Base-by-base conservation (phyloP, 164 flowering plant genomes). In the Kingdonia uniflora region DNA sequence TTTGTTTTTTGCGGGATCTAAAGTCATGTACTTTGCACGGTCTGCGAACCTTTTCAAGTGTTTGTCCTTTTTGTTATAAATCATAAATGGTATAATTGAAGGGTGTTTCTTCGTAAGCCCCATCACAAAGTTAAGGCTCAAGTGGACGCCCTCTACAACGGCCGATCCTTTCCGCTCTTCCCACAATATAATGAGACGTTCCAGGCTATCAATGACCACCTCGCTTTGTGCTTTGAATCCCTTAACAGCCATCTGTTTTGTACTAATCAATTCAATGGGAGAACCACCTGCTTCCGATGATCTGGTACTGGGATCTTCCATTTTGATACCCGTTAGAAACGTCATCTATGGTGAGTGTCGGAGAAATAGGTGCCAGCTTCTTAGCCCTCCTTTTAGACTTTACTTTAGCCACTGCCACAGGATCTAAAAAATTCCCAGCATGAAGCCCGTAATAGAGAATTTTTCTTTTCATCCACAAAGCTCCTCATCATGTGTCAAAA, bases 401-500 rank as follows among this genome's bases (percentile, higher is more conserved):
- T 3, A 90, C 90, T 72, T 81, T 77, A 22, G 96, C 83, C 73
- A 87, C 94, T 52, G 94, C 85, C 55, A 72, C 75, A 16, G 83
- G 94, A 71, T 85, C 94, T 65, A 87, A 65, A 56, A 11, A 78
- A 49, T 87, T 94, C 49, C 94, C 96, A 45, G 96, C 96, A 76
- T 87, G 96, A 87, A 48, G 96, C 78, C 96, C 94, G 84, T 7
- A 82, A 75, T n/a, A 87, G 56, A 51, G 96, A 90, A 51, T 85
- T 87, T 68, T 87, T 61, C 57, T 85, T 80, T 67, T 84, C 96
- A 68, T 79, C 82, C 19, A 74, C 90, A 66, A 85, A 87, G 66
- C 96, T 82, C 70, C 96, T 74, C 96, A 85, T 87, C 96, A 87
- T 87, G 72, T 87, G 96, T 47, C 96, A n/a, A n/a, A 72, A 45